Conservation (phyloP, 805 yeast species). For the Candida arabinofermentans region DNA sequence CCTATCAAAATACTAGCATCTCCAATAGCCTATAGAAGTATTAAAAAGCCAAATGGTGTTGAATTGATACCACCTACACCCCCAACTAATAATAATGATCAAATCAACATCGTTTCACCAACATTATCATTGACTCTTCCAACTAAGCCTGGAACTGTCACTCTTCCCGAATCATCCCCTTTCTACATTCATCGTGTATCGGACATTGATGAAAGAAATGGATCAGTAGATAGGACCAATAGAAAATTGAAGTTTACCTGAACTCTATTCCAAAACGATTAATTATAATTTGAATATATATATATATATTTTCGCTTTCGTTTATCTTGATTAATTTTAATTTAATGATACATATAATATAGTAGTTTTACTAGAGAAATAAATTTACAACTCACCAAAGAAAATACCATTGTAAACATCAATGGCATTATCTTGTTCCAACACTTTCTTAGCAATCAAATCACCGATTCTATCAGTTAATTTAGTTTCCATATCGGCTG, state of each 20-base stretch:
- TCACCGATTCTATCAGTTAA: slow-evolving; percentile 60
- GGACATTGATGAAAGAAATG: background rate
- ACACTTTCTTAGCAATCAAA: slow-evolving; percentile 46
- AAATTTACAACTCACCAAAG: slow-evolving; percentile 52
- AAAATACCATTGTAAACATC: slow-evolving; percentile 61
- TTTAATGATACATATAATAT: too few species aligned
- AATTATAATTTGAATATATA: background rate
- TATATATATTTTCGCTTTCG: too few species aligned
- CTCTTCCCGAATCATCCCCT: slow-evolving; percentile 34
- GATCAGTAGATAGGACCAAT: slow-evolving; percentile 7
- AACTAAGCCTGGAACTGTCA: slow-evolving; percentile 32
- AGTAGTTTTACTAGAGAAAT: background rate
- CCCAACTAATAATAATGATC: background rate
- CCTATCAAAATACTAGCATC: slow-evolving; percentile 2
- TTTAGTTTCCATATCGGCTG: slow-evolving; percentile 34
- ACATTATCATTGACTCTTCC: slow-evolving; percentile 4
- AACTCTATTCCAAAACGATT: background rate
- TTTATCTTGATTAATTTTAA: too few species aligned
- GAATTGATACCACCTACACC: background rate
- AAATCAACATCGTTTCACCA: too few species aligned
- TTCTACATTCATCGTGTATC: slow-evolving; percentile 23
- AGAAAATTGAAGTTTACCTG: slow-evolving; percentile 20
- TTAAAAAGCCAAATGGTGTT: background rate
- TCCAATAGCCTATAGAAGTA: background rate
- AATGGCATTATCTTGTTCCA: slow-evolving; percentile 44